Conservation (phyloP, 495 filamentous ascomycete species). For the Neurospora pannonica region DNA sequence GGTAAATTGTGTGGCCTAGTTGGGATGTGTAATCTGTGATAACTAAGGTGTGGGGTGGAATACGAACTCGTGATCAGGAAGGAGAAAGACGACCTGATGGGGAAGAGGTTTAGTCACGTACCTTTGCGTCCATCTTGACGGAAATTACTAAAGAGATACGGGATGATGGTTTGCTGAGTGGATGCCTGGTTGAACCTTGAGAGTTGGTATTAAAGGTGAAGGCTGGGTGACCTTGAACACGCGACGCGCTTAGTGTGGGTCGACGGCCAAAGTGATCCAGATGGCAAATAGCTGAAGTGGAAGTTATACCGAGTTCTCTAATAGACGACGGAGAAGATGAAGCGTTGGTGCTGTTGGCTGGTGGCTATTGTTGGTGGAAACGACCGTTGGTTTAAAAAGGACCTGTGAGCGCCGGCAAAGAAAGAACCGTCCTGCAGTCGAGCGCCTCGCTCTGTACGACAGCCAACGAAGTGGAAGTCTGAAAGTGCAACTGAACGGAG, state of each 20-base stretch:
- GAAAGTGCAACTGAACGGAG: background rate
- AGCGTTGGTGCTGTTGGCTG: background rate
- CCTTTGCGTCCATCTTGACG: slow-evolving; percentile 29
- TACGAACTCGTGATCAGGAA: slow-evolving; percentile 1
- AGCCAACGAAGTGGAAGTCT: background rate
- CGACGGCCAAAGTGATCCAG: background rate
- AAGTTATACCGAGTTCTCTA: background rate
- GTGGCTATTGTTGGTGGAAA: background rate
- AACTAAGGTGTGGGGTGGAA: background rate
- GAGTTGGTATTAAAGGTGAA: background rate
- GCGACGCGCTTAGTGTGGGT: background rate
- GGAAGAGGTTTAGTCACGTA: slow-evolving; percentile 13
- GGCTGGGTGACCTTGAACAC: background rate
- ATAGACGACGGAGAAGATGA: background rate
- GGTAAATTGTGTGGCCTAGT: background rate
- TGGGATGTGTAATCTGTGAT: background rate
- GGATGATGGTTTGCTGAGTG: background rate
- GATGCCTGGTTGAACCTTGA: background rate
- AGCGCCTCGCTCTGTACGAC: background rate
- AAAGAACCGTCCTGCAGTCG: background rate
- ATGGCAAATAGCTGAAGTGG: background rate
- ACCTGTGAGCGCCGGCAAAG: background rate
- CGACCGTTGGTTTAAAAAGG: background rate
- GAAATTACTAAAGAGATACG: background rate
- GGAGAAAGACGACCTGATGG: slow-evolving; percentile 7